Evolutionary conservation across 1,139 yeast genomes (phyloP), one percentile per base, ranked within the genome.

Genomic region (Candida neerlandica): DNA sequence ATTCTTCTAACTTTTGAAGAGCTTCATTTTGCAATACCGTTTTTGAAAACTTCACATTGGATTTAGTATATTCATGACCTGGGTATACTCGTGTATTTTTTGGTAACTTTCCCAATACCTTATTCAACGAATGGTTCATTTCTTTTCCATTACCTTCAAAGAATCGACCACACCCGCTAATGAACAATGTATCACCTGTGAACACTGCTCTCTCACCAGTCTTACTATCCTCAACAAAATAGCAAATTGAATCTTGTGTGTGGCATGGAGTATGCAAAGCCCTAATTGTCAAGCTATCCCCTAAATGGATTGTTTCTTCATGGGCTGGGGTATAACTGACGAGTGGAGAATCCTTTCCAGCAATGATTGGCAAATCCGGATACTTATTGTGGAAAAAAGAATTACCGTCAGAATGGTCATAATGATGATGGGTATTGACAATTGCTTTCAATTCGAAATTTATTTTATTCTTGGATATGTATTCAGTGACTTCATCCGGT

Each of bases 181-280:
- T 89, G 69, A 94, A 95, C 46, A 94, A 73, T 0, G 99, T 94
- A 67, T 94, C 99, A 9, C 99, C 99, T 0, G 98, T 90, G 67
- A 94, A 90, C 2, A 94, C 92, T 1, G 86, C 94, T 55, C 75
- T 77, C 57, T 91, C 82, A 32, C 75, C 75, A 1, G 90, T 82
- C 33, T 70, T 68, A 11, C 67, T 58, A 64, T 94, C 98, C 47
- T 73, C 74, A 0, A 82, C 89, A 58, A 70, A 88, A 69, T 90
- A 94, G 64, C 98, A 92, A 51, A 94, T 88, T 5, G 96, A 89
- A 66, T 95, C 99, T 66, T 88, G 96, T 0, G 99, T 94, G 64
- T 94, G 99, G 64, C 99, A 94, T 1, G 99, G 99, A 0, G 99
- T 94, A 67, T 94, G 94, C 45, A 94, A 74, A 1, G 97, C 96